Percentiles rank a stretch among this genome's conserved stretches.
Conservation (phyloP, 1,284 basidiomycete genomes). For the Fomes fomentarius region DNA sequence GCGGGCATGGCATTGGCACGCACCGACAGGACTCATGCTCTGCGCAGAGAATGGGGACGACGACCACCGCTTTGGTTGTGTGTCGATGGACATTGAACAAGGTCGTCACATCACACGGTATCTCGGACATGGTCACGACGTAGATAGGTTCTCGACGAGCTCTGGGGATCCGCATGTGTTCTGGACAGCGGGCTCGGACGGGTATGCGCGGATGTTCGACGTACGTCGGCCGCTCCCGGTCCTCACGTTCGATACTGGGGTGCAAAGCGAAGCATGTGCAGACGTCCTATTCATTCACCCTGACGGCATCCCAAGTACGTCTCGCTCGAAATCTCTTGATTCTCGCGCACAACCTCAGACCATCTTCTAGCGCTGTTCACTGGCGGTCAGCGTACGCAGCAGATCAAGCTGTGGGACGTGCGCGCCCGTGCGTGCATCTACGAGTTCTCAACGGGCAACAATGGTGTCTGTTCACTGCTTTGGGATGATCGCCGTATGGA, state of each 20-base stretch:
- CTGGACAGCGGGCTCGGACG: slow-evolving; percentile 40
- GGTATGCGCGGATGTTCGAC: slow-evolving; percentile 44
- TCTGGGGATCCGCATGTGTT: slow-evolving; percentile 40
- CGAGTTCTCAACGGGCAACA: slow-evolving; percentile 47
- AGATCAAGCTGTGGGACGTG: slow-evolving; percentile 43
- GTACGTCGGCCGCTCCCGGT: slow-evolving; percentile 33
- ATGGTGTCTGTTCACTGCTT: slow-evolving; percentile 34
- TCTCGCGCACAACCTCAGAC: too few relatives aligned
- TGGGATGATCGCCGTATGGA: slow-evolving; percentile 37
- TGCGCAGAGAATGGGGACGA: slow-evolving; percentile 25
- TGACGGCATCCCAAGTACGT: slow-evolving; percentile 31
- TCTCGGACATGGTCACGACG: slow-evolving; percentile 41
- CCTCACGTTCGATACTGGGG: slow-evolving; percentile 29
- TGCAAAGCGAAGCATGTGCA: slow-evolving; percentile 17
- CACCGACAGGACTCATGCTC: slow-evolving; percentile 32
- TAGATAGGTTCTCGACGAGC: slow-evolving; percentile 38
- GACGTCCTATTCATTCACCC: slow-evolving; percentile 29
- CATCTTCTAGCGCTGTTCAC: slow-evolving; percentile 37
- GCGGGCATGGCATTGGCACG: slow-evolving; percentile 34
- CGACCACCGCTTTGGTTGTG: slow-evolving; percentile 28
- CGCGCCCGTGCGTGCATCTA: slow-evolving; percentile 38
- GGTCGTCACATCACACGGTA: slow-evolving; percentile 35
- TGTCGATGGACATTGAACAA: slow-evolving; percentile 38
- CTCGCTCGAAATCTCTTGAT: too few relatives aligned
- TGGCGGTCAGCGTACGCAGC: slow-evolving; percentile 32